These are phyloP conservation scores for Alternaria tenuissima DNA, from an alignment of 2,329 filamentous ascomycete species.

Conservation along the genomic window DNA sequence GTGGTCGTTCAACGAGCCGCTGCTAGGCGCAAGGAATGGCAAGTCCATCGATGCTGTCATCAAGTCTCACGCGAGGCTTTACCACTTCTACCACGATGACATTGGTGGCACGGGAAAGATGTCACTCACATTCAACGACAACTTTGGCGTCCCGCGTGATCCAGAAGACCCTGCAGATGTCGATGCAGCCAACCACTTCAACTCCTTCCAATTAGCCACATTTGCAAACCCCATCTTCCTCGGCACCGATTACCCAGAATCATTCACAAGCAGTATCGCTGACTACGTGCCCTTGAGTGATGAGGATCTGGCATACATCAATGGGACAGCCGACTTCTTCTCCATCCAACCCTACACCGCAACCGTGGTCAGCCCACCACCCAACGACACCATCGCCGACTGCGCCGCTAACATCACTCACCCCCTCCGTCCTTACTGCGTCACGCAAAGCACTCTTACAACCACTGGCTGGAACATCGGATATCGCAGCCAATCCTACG, in stretches of 20 bases:
- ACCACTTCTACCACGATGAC: conserved; percentile 64
- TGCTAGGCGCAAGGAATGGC: conserved; percentile 54
- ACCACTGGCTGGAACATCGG: conserved; percentile 68
- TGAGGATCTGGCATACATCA: conserved; percentile 54
- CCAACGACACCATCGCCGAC: conserved; percentile 53
- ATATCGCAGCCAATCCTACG: conserved; percentile 63
- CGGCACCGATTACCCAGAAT: conserved; percentile 60
- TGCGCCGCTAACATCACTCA: conserved; percentile 60
- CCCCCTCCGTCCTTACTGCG: conserved; percentile 62
- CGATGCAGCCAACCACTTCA: conserved; percentile 57
- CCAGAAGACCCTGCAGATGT: conserved; percentile 54
- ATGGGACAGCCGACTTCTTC: conserved; percentile 62
- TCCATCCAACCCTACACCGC: conserved; percentile 68
- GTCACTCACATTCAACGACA: conserved; percentile 59
- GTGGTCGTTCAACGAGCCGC: conserved; percentile 64
- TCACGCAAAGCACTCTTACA: conserved; percentile 54
- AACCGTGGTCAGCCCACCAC: conserved; percentile 61
- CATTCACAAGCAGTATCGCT: conserved; percentile 50
- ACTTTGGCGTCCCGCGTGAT: conserved; percentile 49
- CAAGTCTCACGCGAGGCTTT: conserved; percentile 60
- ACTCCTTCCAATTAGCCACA: conserved; percentile 53
- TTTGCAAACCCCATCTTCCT: conserved; percentile 65
- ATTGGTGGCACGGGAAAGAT: conserved; percentile 61
- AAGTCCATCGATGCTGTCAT: conserved; percentile 47
- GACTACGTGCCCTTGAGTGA: conserved; percentile 58